Evolutionary conservation across 106 monocot species (phyloP).

Genomic region (Dactylorhiza incarnata): DNA sequence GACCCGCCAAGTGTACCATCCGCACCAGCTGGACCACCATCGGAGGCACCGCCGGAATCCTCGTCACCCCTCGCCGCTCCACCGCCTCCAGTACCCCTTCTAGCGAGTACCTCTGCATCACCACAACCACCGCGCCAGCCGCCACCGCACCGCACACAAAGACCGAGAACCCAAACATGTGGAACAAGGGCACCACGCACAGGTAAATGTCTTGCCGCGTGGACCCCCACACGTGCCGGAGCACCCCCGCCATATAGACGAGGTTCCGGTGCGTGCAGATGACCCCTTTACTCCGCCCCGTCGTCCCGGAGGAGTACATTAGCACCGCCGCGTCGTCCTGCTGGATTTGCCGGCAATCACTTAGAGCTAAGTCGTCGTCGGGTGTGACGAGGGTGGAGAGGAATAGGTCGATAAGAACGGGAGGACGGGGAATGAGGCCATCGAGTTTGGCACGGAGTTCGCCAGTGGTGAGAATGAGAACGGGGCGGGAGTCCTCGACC

Average conservation of each 20-base stretch:
- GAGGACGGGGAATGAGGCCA: conserved; percentile 5
- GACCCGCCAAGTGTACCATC: background rate
- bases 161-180: conserved; percentile 79
- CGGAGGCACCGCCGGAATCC: conserved; percentile 65
- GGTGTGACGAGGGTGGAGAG: conserved; percentile 12
- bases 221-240: conserved; percentile 28
- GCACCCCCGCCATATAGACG: conserved; percentile 30
- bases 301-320: conserved; percentile 87
- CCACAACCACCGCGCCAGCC: conserved; percentile 48
- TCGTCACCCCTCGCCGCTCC: conserved; percentile 42
- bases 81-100: conserved; percentile 42
- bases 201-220: conserved; percentile 28
- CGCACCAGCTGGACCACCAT: conserved; percentile 51
- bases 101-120: conserved; percentile 29
- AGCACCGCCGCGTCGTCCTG: conserved; percentile 35
- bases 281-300: conserved; percentile 72
- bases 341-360: background rate
- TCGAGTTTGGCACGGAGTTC: conserved; percentile 29
- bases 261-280: conserved; percentile 45
- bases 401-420: conserved; percentile 31
- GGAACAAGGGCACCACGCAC: conserved; percentile 62
- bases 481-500: conserved; percentile 33
- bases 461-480: conserved; percentile 41
- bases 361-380: background rate
- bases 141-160: conserved; percentile 54